Evolutionary conservation across 73 alveolate genomes (phyloP).

Genomic region (Paramecium sexaurelia): DNA sequence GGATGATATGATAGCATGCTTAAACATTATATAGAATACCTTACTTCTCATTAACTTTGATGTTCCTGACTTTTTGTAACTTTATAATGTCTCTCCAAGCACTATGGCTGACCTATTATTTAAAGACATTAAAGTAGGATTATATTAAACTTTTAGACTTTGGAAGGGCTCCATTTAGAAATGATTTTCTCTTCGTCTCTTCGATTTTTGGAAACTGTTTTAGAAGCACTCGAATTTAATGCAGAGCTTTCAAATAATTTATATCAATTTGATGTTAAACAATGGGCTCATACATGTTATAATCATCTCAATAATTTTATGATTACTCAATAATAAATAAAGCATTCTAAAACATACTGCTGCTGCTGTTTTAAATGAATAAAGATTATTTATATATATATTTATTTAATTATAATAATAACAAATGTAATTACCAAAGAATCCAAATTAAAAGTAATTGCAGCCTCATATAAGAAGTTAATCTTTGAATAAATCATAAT

Average conservation of each 20-base stretch:
- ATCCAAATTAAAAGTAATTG: neutral
- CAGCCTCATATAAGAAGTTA: neutral
- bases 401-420: neutral
- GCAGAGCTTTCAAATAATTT: neutral
- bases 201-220: conserved; percentile 27
- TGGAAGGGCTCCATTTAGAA: conserved; percentile 28
- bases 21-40: conserved; percentile 2
- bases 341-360: neutral
- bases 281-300: conserved; percentile 20
- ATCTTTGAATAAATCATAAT: neutral
- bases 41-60: conserved; percentile 33
- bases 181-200: neutral
- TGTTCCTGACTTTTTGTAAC: neutral
- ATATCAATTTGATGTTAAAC: neutral
- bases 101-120: neutral
- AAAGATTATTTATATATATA: neutral
- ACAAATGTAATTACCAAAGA: neutral
- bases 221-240: conserved; percentile 24
- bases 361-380: neutral
- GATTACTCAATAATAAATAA: neutral
- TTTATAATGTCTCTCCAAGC: neutral
- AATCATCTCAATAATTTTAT: neutral
- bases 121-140: conserved; percentile 31
- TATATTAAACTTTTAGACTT: neutral
- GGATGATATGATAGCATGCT: conserved; percentile 28